phyloP scores from a whole-genome alignment of 345 rosid genomes.

The Ricinus communis region DNA sequence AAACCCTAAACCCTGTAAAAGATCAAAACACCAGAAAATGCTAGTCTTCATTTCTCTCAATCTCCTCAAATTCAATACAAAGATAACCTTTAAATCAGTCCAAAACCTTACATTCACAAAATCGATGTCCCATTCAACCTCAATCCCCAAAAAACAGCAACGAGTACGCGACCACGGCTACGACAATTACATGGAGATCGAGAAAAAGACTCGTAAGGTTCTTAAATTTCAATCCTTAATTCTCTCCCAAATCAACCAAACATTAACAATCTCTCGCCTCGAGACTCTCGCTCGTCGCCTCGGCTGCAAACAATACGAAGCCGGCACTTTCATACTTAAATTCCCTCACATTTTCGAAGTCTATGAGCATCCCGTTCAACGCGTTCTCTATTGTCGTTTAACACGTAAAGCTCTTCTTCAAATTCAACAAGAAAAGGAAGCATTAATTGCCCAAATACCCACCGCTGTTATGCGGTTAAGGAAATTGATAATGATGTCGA shows the following conservation, averaged over 20 bases:
- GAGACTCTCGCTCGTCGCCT: slow-evolving; percentile 71
- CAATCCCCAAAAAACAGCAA: slow-evolving; percentile 71
- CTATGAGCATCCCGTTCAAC: slow-evolving; percentile 90
- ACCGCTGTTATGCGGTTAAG: slow-evolving; percentile 61
- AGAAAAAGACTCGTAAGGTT: slow-evolving; percentile 78
- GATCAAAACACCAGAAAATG: slow-evolving; percentile 25
- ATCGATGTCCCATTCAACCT: slow-evolving; percentile 67
- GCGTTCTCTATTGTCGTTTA: slow-evolving; percentile 71
- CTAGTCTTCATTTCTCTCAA: slow-evolving; percentile 18
- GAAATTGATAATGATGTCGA: slow-evolving; percentile 85
- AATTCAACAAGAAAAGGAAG: slow-evolving; percentile 64
- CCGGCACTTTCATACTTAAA: slow-evolving; percentile 73
- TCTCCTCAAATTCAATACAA: slow-evolving; percentile 14
- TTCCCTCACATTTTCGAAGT: slow-evolving; percentile 82
- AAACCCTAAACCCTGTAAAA: slow-evolving; percentile 25
- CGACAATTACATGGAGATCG: slow-evolving; percentile 97
- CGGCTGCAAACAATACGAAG: slow-evolving; percentile 68
- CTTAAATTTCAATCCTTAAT: slow-evolving; percentile 71
- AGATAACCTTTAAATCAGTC: background rate
- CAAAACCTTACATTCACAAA: slow-evolving; percentile 18
- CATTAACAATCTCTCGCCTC: slow-evolving; percentile 63
- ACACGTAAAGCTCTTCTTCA: slow-evolving; percentile 65
- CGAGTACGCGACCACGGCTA: slow-evolving; percentile 87
- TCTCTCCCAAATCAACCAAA: slow-evolving; percentile 62
- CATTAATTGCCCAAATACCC: slow-evolving; percentile 57